These are phyloP conservation scores for Alternaria postmessia DNA, from an alignment of 2,329 filamentous ascomycete species.

Conservation along the genomic window DNA sequence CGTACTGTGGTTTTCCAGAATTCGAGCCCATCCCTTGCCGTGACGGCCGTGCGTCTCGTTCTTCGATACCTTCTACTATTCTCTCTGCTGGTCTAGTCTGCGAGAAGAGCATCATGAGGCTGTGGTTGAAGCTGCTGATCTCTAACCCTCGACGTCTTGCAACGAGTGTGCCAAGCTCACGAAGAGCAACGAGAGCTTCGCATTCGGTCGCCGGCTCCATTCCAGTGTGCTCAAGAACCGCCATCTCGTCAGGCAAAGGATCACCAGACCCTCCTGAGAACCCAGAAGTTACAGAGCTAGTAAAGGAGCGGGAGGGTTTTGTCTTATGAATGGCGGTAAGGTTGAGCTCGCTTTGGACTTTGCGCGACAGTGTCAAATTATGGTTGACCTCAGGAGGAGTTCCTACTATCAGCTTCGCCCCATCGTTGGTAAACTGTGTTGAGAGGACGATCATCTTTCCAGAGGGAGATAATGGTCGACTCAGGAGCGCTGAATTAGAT, in stretches of 20 bases:
- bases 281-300: constrained; percentile 35
- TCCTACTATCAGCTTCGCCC: constrained; percentile 42
- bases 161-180: constrained; percentile 45
- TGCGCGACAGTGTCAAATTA: constrained; percentile 33
- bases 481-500: constrained; percentile 29
- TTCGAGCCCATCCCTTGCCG: neutral
- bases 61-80: neutral
- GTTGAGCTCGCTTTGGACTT: constrained; percentile 43
- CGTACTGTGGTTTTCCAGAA: neutral
- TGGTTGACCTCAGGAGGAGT: constrained; percentile 35
- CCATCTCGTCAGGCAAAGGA: constrained; percentile 40
- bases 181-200: constrained; percentile 45
- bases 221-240: neutral
- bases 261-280: constrained; percentile 46
- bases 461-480: constrained; percentile 49
- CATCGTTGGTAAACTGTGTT: constrained; percentile 42
- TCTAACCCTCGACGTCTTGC: constrained; percentile 49
- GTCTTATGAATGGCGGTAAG: constrained; percentile 20
- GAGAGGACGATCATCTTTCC: constrained; percentile 52
- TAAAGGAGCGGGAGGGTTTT: constrained; percentile 6
- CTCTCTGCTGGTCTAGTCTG: constrained; percentile 10
- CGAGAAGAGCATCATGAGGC: constrained; percentile 46
- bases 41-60: neutral
- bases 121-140: constrained; percentile 39
- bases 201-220: constrained; percentile 30